Conservation (phyloP, 2,329 filamentous ascomycete species). For the Zarea fungicola region DNA sequence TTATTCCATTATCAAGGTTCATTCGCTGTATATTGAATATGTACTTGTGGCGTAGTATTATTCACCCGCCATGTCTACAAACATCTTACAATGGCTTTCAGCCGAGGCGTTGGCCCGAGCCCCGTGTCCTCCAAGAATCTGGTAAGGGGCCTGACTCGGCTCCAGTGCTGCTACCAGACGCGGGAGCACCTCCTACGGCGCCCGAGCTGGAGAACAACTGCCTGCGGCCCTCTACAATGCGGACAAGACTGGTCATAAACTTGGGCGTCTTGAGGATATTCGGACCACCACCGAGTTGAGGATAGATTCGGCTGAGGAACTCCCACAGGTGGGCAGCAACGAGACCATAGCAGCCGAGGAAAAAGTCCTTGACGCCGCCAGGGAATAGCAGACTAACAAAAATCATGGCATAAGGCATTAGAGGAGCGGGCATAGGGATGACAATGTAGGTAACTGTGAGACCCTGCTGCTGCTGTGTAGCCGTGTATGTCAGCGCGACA, state of each 20-base stretch:
- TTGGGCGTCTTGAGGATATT: slow-evolving; percentile 71
- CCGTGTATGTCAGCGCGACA: slow-evolving; percentile 77
- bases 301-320: slow-evolving; percentile 83
- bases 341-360: slow-evolving; percentile 70
- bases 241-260: slow-evolving; percentile 64
- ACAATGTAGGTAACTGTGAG: slow-evolving; percentile 74
- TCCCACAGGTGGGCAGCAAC: slow-evolving; percentile 85
- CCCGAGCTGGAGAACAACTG: not conserved
- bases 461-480: slow-evolving; percentile 77
- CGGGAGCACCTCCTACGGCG: not conserved
- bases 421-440: slow-evolving; percentile 75
- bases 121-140: slow-evolving; percentile 59
- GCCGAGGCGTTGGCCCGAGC: slow-evolving; percentile 58
- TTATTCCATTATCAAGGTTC: too few species aligned
- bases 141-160: slow-evolving; percentile 44
- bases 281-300: slow-evolving; percentile 76
- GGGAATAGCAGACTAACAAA: slow-evolving; percentile 64
- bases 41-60: not conserved
- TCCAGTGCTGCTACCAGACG: slow-evolving; percentile 8
- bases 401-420: slow-evolving; percentile 76
- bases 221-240: slow-evolving; percentile 25
- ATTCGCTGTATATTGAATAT: too few species aligned
- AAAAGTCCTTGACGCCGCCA: slow-evolving; percentile 48
- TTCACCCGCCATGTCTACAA: not conserved
- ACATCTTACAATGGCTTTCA: slow-evolving; percentile 18